These are phyloP conservation scores for Piper betle DNA, from an alignment of 164 flowering plant genomes.

Conservation along the genomic window DNA sequence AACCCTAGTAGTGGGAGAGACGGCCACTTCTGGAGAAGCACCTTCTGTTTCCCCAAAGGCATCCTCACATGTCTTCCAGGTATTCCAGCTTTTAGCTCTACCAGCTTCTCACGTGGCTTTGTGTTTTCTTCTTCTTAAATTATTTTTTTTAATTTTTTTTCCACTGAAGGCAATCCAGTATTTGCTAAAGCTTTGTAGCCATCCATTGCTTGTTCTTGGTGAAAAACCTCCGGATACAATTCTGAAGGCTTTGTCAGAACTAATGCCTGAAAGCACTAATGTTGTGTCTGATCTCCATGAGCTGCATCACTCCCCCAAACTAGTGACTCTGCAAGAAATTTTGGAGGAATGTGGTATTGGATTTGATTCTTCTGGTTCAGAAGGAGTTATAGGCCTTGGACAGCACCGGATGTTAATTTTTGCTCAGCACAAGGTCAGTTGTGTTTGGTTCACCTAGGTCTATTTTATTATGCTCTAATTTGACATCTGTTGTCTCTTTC, in stretches of 20 bases:
- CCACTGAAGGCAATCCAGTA: constrained; percentile 80
- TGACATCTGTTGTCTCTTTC: neutral
- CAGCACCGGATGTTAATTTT: constrained; percentile 94
- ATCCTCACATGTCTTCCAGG: constrained; percentile 96
- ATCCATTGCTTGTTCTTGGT: constrained; percentile 89
- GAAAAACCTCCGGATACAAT: constrained; percentile 52
- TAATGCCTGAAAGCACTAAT: constrained; percentile 42
- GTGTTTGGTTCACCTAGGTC: constrained; percentile 1
- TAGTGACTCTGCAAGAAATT: constrained; percentile 92
- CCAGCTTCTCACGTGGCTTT: neutral
- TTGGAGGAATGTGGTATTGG: constrained; percentile 99
- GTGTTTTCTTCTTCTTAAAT: neutral
- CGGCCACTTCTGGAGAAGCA: constrained; percentile 29
- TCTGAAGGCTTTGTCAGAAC: constrained; percentile 29
- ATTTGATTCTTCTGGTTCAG: constrained; percentile 59
- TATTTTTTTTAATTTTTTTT: neutral
- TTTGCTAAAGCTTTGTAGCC: constrained; percentile 97
- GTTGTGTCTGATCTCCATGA: constrained; percentile 67
- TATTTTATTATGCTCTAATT: neutral
- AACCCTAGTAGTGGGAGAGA: constrained; percentile 42
- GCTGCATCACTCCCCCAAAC: constrained; percentile 81
- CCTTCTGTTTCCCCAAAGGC: constrained; percentile 48
- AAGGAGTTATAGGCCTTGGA: constrained; percentile 46
- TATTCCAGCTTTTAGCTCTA: constrained; percentile 8
- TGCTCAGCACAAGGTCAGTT: constrained; percentile 83